These are phyloP conservation scores for Nigrograna mackinnonii DNA, from an alignment of 2,329 filamentous ascomycete species.

Conservation along the genomic window DNA sequence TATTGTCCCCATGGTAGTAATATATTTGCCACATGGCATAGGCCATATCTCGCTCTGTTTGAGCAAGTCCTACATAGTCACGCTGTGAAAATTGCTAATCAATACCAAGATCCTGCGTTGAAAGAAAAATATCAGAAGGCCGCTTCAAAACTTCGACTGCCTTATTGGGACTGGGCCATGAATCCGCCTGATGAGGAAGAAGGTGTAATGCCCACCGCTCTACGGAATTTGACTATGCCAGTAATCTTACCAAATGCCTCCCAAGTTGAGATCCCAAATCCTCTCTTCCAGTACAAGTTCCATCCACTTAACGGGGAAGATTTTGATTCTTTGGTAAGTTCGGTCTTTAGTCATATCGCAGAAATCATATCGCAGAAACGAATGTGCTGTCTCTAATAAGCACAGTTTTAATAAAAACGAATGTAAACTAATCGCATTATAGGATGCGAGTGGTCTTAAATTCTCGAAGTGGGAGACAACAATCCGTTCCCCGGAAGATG, in stretches of 20 bases:
- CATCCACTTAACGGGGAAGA: slow-evolving; percentile 31
- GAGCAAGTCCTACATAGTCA: slow-evolving; percentile 35
- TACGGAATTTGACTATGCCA: slow-evolving; percentile 18
- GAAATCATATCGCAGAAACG: not conserved
- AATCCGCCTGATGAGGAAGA: slow-evolving; percentile 22
- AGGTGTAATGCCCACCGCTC: slow-evolving; percentile 26
- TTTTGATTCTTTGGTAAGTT: slow-evolving; percentile 21
- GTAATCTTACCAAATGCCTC: slow-evolving; percentile 34
- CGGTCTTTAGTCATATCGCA: not conserved
- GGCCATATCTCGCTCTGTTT: slow-evolving; percentile 36
- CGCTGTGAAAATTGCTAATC: slow-evolving; percentile 31
- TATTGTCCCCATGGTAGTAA: slow-evolving; percentile 35
- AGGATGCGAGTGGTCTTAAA: slow-evolving; percentile 30
- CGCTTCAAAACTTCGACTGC: slow-evolving; percentile 30
- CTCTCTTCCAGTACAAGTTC: slow-evolving; percentile 31
- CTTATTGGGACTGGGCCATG: slow-evolving; percentile 40
- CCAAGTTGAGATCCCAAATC: slow-evolving; percentile 24
- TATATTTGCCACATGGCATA: slow-evolving; percentile 35
- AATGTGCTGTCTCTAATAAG: not conserved
- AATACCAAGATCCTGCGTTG: slow-evolving; percentile 25
- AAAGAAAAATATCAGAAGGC: slow-evolving; percentile 22
- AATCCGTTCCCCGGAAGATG: slow-evolving; percentile 27
- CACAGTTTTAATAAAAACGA: no score
- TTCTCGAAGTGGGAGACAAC: slow-evolving; percentile 39
- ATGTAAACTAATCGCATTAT: no score